Evolutionary conservation across 164 flowering plant species (phyloP).

Genomic region (Protea cynaroides): DNA sequence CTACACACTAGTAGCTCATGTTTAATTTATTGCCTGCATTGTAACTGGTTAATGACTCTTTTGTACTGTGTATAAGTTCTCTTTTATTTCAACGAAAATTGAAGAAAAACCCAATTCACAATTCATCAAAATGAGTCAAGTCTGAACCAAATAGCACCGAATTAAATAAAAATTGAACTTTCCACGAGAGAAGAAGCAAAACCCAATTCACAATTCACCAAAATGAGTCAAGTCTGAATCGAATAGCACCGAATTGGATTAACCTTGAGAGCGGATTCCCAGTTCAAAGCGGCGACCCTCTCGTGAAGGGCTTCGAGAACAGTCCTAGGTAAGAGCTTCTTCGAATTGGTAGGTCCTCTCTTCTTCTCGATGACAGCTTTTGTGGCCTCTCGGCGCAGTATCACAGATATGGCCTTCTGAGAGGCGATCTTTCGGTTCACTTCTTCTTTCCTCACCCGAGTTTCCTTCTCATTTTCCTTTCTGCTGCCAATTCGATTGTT

Average conservation of each 20-base stretch:
- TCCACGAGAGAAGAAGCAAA: not conserved
- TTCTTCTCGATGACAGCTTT: conserved; percentile 88
- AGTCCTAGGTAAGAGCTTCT: conserved; percentile 67
- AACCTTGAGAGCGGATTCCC: conserved; percentile 97
- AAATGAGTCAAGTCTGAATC: not conserved
- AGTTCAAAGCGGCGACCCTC: conserved; percentile 74
- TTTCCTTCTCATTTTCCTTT: conserved; percentile 35
- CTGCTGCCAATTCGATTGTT: not conserved
- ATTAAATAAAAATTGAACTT: not conserved
- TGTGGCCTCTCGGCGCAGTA: conserved; percentile 78
- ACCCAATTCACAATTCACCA: not conserved
- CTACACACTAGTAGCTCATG: too few species aligned
- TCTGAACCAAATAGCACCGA: too few species aligned
- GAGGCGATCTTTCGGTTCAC: conserved; percentile 78
- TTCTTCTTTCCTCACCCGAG: conserved; percentile 60
- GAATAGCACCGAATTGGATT: not conserved
- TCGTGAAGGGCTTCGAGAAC: conserved; percentile 95
- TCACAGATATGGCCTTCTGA: conserved; percentile 76
- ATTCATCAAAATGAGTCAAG: too few species aligned
- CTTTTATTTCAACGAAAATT: too few species aligned
- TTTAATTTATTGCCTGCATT: too few species aligned
- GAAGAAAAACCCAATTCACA: not conserved
- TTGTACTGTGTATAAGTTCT: too few species aligned
- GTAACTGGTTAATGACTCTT: too few species aligned
- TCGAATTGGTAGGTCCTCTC: conserved; percentile 54